Evolutionary conservation across 768 basidiomycete genomes (phyloP).

Genomic region (Tricholoma terreum): DNA sequence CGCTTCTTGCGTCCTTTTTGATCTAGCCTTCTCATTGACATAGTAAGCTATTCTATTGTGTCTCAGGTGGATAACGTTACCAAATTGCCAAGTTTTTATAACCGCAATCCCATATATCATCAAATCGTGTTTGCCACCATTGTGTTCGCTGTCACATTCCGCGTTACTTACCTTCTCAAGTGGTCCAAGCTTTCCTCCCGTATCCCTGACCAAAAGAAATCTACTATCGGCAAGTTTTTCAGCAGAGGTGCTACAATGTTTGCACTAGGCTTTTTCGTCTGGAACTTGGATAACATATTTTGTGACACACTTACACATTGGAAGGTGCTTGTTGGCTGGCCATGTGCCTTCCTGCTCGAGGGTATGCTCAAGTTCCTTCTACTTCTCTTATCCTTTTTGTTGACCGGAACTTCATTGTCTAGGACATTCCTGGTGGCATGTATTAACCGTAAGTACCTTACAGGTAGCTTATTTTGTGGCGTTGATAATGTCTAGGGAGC

Average conservation of each 20-base stretch:
- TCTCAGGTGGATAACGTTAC: not conserved
- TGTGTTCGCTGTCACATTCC: slow-evolving; percentile 45
- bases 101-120: slow-evolving; percentile 79
- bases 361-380: slow-evolving; percentile 30
- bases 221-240: slow-evolving; percentile 43
- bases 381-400: not conserved
- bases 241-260: slow-evolving; percentile 54
- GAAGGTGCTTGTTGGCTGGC: slow-evolving; percentile 62
- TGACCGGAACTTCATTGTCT: not conserved
- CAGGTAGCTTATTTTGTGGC: not conserved
- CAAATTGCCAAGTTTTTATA: slow-evolving; percentile 44
- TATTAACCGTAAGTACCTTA: slow-evolving; percentile 49
- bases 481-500: slow-evolving; percentile 32
- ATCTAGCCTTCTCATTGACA: slow-evolving; percentile 63
- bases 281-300: slow-evolving; percentile 82
- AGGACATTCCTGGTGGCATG: slow-evolving; percentile 78
- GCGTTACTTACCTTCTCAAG: slow-evolving; percentile 51
- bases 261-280: slow-evolving; percentile 62
- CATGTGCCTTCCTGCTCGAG: slow-evolving; percentile 62
- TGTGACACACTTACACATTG: slow-evolving; percentile 55
- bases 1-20: slow-evolving; percentile 41
- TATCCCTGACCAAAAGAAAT: slow-evolving; percentile 43
- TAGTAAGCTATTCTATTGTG: slow-evolving; percentile 53
- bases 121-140: slow-evolving; percentile 68
- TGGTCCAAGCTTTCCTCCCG: slow-evolving; percentile 35